phyloP scores from a whole-genome alignment of 2,329 filamentous ascomycete species.

The Fusarium drepaniforme region DNA sequence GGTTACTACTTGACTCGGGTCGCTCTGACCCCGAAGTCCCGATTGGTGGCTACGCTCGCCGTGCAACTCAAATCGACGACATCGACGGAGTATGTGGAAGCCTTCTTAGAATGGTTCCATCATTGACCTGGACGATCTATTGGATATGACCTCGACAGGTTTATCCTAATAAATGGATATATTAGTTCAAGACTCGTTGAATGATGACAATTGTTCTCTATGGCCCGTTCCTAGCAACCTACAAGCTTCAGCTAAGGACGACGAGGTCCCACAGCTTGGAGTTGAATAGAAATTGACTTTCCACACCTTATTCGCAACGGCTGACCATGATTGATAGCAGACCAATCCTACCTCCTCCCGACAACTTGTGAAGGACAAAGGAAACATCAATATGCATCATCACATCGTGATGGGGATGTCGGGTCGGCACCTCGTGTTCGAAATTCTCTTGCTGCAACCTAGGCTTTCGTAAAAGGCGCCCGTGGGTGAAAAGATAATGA shows the following conservation, averaged over 20 bases:
- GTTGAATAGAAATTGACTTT: neutral
- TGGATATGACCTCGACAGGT: neutral
- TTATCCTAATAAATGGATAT: neutral
- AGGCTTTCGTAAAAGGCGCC: neutral
- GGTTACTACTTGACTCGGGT: neutral
- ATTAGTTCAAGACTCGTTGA: neutral
- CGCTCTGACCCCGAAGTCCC: neutral
- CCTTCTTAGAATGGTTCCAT: neutral
- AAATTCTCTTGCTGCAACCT: constrained; percentile 2
- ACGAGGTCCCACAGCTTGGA: neutral
- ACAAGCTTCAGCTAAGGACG: neutral
- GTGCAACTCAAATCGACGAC: neutral
- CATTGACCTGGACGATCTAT: neutral
- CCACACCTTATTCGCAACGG: neutral
- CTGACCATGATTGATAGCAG: neutral
- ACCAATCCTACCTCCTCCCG: constrained; percentile 2
- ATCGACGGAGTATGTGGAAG: neutral
- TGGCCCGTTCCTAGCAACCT: neutral
- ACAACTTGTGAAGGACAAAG: neutral
- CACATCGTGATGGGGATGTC: neutral
- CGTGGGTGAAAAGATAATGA: constrained; percentile 2
- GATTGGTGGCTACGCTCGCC: neutral
- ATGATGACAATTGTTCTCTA: neutral
- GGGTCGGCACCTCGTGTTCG: constrained; percentile 3
- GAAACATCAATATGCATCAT: neutral